Conservation (phyloP, 768 basidiomycete species). For the Termitomyces sp. region DNA sequence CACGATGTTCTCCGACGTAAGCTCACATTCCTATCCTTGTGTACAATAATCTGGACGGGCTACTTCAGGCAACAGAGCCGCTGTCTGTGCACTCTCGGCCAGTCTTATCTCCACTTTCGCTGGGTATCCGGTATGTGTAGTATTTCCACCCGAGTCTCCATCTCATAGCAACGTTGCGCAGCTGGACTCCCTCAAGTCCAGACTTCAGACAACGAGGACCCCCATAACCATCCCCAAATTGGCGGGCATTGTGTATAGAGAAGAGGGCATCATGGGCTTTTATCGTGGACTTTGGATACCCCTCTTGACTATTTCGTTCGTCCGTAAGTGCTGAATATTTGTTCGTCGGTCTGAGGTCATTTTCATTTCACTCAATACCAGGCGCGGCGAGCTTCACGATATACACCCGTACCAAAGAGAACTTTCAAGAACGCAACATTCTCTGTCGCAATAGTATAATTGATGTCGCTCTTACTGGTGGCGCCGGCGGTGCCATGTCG, state of each 20-base stretch:
- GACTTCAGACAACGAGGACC: slow-evolving; percentile 80
- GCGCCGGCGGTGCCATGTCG: slow-evolving; percentile 81
- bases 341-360: not conserved
- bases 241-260: slow-evolving; percentile 67
- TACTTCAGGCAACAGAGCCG: slow-evolving; percentile 70
- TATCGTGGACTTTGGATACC: slow-evolving; percentile 91
- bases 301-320: slow-evolving; percentile 91
- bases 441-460: slow-evolving; percentile 52
- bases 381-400: slow-evolving; percentile 91
- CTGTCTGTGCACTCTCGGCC: slow-evolving; percentile 86
- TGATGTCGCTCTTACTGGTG: slow-evolving; percentile 73
- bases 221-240: slow-evolving; percentile 69
- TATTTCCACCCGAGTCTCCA: not conserved
- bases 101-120: slow-evolving; percentile 91
- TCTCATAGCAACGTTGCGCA: slow-evolving; percentile 20
- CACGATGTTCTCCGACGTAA: slow-evolving; percentile 66
- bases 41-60: slow-evolving; percentile 10
- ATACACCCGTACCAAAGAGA: slow-evolving; percentile 79
- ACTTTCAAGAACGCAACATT: slow-evolving; percentile 51
- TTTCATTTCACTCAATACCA: slow-evolving; percentile 21
- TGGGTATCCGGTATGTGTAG: slow-evolving; percentile 69
- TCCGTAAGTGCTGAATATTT: slow-evolving; percentile 56
- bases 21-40: slow-evolving; percentile 12
- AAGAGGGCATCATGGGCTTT: slow-evolving; percentile 86
- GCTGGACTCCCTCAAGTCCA: slow-evolving; percentile 93